Base-by-base conservation (phyloP, 2,329 filamentous ascomycete genomes). In the Magnaporthiopsis poae region DNA sequence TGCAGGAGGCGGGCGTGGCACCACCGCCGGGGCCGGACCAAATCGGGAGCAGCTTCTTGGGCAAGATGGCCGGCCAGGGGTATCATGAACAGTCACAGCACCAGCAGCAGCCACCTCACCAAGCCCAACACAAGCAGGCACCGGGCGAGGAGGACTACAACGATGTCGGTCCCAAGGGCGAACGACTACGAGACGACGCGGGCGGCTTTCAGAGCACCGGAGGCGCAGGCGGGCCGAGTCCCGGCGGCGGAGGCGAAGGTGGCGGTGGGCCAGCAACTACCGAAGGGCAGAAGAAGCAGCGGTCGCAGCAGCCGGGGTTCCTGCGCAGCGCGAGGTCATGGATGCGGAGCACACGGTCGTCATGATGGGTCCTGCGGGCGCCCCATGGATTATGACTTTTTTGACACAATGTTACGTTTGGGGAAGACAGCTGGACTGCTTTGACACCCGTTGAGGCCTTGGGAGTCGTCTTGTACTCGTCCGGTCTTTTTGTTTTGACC, bases 171-270 rank as follows among this genome's bases (percentile, higher is more conserved):
- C 73, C 77, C 21, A 81, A 80, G 69, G 80, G 79, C 9, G 78
- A 80, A 60, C 78, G 82, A 72, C 77, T 83, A n/a, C 77, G 78
- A 65, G 80, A 81, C 68, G 77, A 85, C 39, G 27, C 79, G 81
- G 3, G 72, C 27, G 27, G 67, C 1, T 74, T 73, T 63, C 68
- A 72, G 63, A 70, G 68, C 64, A 71, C 72, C 9, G 72, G 72
- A 27, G 68, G 67, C 33, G 18, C 65, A 35, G 60, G 66, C n/a
- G 60, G 56, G 11, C 56, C 39, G 18, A 46, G 61, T 46, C 11
- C 36, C 18, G 35, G 64, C 62, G 59, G 35, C 25, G 66, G 15
- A 5, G 29, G 64, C 39, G 39, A 46, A 46, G 39, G 39, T 46
- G 39, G 39, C 39, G 39, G 39, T 13, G 15, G 39, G 39, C 13